These are phyloP conservation scores for Eucalyptus guilfoylei DNA, from an alignment of 345 rosid genomes.

Conservation along the genomic window DNA sequence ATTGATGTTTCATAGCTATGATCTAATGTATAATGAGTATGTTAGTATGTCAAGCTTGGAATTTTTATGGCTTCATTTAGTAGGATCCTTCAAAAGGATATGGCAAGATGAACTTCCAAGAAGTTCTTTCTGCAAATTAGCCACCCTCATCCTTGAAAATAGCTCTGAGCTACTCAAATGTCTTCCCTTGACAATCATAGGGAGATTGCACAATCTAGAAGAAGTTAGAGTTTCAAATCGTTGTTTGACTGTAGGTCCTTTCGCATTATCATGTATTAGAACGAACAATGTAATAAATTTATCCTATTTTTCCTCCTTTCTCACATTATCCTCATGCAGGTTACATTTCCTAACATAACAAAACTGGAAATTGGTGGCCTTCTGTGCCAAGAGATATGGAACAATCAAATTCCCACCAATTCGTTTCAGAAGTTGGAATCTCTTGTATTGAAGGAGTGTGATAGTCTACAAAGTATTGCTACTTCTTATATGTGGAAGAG, in stretches of 20 bases:
- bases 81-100: not conserved
- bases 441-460: fast-evolving
- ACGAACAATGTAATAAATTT: too few relatives aligned
- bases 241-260: not conserved
- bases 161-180: not conserved
- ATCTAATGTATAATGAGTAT: not conserved
- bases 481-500: not conserved
- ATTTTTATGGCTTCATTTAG: fast-evolving
- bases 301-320: too few relatives aligned
- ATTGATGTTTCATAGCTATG: fast-evolving
- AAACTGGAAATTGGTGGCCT: fast-evolving
- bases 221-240: not conserved
- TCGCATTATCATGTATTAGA: not conserved
- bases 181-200: not conserved
- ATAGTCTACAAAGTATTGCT: not conserved
- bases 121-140: not conserved
- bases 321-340: not conserved
- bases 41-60: not conserved
- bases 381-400: not conserved
- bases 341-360: not conserved
- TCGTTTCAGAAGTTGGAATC: not conserved
- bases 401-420: not conserved
- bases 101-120: fast-evolving
- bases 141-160: fast-evolving
- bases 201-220: not conserved